Percentiles rank a stretch among this genome's conserved stretches.
Evolutionary conservation across 2,329 filamentous ascomycete species (phyloP).

Genomic region (Aureobasidium zeae): DNA sequence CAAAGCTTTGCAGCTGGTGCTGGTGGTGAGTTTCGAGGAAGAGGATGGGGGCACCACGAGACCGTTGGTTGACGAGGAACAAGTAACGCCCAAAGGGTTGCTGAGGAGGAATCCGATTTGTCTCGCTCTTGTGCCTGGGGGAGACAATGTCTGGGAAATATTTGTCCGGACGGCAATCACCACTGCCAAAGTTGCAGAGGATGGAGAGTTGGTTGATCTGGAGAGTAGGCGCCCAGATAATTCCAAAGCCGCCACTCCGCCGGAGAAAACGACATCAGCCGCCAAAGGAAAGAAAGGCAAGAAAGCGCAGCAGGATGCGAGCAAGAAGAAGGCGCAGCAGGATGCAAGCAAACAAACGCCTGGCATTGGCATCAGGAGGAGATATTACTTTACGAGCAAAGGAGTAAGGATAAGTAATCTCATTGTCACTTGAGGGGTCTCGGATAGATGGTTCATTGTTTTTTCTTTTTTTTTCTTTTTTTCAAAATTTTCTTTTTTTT

Average conservation of each 20-base stretch:
- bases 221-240: no score
- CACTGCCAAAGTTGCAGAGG: conserved; percentile 20
- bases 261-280: conserved; percentile 1
- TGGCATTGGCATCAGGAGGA: conserved; percentile 63
- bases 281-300: conserved; percentile 16
- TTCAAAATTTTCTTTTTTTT: no score
- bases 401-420: conserved; percentile 72
- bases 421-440: conserved; percentile 3
- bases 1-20: conserved; percentile 63
- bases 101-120: conserved; percentile 63
- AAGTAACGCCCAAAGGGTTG: conserved; percentile 61
- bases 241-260: no score
- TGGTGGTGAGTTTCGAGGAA: conserved; percentile 59
- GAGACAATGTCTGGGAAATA: conserved; percentile 53
- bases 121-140: conserved; percentile 74
- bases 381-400: conserved; percentile 73
- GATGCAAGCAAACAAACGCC: conserved; percentile 47
- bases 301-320: conserved; percentile 28
- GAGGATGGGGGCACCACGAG: conserved; percentile 43
- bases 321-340: conserved; percentile 16
- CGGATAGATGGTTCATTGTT: neutral
- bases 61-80: conserved; percentile 67
- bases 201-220: conserved; percentile 17
- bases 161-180: conserved; percentile 47
- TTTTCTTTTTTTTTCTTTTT: conserved; percentile 18